Percentiles rank a stretch among this genome's conserved stretches.
Evolutionary conservation across 345 rosid species (phyloP).

Genomic region (Carallia brachiata): DNA sequence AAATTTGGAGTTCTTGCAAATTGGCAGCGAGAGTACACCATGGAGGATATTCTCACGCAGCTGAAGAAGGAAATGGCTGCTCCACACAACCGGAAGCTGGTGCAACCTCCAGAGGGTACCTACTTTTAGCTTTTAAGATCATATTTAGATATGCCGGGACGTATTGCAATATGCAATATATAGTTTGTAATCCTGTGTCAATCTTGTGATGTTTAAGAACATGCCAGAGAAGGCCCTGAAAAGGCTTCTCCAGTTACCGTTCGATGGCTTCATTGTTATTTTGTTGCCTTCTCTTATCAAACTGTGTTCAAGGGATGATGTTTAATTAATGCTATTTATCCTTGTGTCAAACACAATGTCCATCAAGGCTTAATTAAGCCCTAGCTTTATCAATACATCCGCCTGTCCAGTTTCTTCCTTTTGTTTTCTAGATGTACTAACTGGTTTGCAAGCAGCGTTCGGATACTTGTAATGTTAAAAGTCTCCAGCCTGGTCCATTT

Average conservation of each 20-base stretch:
- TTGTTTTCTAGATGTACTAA: no score
- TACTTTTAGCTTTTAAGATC: slow-evolving; percentile 26
- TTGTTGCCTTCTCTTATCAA: slow-evolving; percentile 31
- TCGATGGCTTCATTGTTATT: slow-evolving; percentile 34
- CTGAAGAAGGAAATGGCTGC: slow-evolving; percentile 38
- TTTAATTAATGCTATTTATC: slow-evolving; percentile 24
- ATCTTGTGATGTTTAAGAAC: slow-evolving; percentile 40
- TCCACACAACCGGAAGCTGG: slow-evolving; percentile 30
- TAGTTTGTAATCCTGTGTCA: slow-evolving; percentile 48
- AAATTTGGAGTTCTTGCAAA: slow-evolving; percentile 34
- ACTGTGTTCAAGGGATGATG: slow-evolving; percentile 29
- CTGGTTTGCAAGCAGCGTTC: no score
- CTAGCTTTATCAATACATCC: not conserved
- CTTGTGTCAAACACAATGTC: slow-evolving; percentile 12
- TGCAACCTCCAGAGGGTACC: slow-evolving; percentile 40
- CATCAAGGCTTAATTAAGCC: not conserved
- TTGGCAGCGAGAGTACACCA: slow-evolving; percentile 34
- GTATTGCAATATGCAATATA: slow-evolving; percentile 35
- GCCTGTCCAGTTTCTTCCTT: no score
- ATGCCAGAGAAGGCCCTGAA: slow-evolving; percentile 36
- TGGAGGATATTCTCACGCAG: slow-evolving; percentile 39
- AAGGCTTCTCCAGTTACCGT: slow-evolving; percentile 33
- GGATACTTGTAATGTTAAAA: no score
- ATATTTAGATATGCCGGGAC: not conserved
- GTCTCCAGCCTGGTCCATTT: no score